Evolutionary conservation across 1,284 basidiomycete genomes (phyloP), one percentile per base, ranked within the genome.

Genomic region (Ustilago curta): DNA sequence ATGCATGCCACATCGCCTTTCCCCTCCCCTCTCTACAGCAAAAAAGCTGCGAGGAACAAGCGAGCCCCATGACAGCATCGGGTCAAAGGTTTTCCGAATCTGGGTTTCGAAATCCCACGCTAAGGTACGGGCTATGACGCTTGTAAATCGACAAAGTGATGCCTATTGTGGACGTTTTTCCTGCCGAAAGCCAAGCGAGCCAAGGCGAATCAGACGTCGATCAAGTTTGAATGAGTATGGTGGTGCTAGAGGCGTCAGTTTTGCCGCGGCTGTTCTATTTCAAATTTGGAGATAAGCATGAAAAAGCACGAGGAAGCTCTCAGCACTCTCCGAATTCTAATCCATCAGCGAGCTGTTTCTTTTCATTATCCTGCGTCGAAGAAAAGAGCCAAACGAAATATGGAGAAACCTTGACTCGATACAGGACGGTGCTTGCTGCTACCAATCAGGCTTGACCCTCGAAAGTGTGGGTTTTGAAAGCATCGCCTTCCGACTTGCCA

Each of bases 21-120:
- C 31, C 21, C 29, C 11, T 35, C 21, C 19, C 19, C 25, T 37
- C 31, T 29, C 19, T 18, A 12, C n/a, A n/a, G n/a, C n/a, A n/a
- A n/a, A 35, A 18, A 23, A 39, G 23, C 32, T 35, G 21, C 14
- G 37, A 52, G 50, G 50, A 39, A 52, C 53, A 56, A 31, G 54
- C 54, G 54, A 56, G 35, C 42, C 54, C 39, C 54, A 56, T 56
- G 54, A 35, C 32, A 35, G 51, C 39, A 11, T 29, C 25, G 35
- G 16, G 23, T 18, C 50, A 23, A 32, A 43, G 25, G n/a, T 40
- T 31, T 31, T 23, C 23, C 40, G 19, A 31, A 54, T 4, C 9
- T 19, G 3, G n/a, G 21, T 31, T 7, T 3, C 19, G 8, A 21
- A 21, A 27, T 56, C 44, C 54, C 54, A 56, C 54, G 54, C 54